Conservation (phyloP, 2,329 filamentous ascomycete genomes). For the Trichoderma sp. region DNA sequence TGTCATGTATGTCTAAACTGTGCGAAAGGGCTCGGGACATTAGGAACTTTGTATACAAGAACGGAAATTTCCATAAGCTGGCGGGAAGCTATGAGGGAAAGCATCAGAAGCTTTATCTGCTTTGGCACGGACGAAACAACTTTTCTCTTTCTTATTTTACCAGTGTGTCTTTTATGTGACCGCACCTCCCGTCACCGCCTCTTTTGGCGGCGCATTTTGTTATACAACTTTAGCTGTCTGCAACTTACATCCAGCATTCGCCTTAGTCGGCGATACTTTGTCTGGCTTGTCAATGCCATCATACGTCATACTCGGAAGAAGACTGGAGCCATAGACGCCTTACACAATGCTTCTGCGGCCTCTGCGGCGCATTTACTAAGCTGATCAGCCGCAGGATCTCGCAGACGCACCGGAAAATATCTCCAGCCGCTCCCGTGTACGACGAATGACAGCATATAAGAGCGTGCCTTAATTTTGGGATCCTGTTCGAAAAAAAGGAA, state of each 20-base stretch:
- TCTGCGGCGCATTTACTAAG: too few species aligned
- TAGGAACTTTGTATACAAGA: background rate
- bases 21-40: background rate
- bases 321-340: background rate
- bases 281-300: background rate
- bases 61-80: background rate
- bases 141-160: too few species aligned
- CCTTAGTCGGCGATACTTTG: background rate
- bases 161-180: background rate
- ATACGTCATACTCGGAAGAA: background rate
- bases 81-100: background rate
- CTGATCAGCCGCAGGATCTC: background rate
- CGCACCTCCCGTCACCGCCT: background rate
- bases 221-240: background rate
- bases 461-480: background rate
- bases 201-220: background rate
- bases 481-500: background rate
- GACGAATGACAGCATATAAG: background rate
- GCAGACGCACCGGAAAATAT: background rate
- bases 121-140: background rate
- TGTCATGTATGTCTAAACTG: constrained; percentile 16
- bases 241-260: background rate
- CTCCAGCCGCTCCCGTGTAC: background rate
- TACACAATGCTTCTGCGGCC: background rate
- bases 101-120: background rate